Evolutionary conservation across 345 rosid species (phyloP).

Genomic region (Schrenkiella parvula): DNA sequence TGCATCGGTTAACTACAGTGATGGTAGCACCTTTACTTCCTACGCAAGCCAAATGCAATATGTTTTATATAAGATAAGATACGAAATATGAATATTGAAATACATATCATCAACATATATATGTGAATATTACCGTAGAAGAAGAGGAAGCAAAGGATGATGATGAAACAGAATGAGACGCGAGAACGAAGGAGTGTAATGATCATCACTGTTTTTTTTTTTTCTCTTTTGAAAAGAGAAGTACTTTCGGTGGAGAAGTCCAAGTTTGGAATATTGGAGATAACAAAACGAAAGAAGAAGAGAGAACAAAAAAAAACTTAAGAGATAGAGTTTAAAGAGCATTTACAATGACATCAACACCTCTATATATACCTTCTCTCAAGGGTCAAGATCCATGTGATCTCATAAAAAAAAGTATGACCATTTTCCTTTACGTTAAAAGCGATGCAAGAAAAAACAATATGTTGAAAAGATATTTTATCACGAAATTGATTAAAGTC

Average conservation of each 20-base stretch:
- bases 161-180: constrained; percentile 21
- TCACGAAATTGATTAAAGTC: constrained; percentile 13
- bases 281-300: constrained; percentile 7
- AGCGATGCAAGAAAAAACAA: constrained; percentile 7
- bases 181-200: constrained; percentile 14
- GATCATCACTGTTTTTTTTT: constrained; percentile 12
- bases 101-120: not conserved
- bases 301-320: not conserved
- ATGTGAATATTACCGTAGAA: constrained; percentile 14
- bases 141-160: constrained; percentile 24
- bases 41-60: constrained; percentile 28
- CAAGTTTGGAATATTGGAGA: constrained; percentile 13
- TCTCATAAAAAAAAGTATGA: constrained; percentile 16
- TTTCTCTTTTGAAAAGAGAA: constrained; percentile 9
- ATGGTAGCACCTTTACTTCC: constrained; percentile 54
- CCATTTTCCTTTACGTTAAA: constrained; percentile 6
- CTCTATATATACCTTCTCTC: constrained; percentile 30
- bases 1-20: constrained; percentile 52
- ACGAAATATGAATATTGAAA: not conserved
- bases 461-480: constrained; percentile 7
- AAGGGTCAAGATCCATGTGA: constrained; percentile 24
- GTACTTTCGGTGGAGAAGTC: constrained; percentile 25
- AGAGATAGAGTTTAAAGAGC: constrained; percentile 19
- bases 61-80: not conserved
- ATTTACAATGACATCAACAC: constrained; percentile 17